phyloP scores from a whole-genome alignment of 768 basidiomycete species.

The Hericium erinaceus region DNA sequence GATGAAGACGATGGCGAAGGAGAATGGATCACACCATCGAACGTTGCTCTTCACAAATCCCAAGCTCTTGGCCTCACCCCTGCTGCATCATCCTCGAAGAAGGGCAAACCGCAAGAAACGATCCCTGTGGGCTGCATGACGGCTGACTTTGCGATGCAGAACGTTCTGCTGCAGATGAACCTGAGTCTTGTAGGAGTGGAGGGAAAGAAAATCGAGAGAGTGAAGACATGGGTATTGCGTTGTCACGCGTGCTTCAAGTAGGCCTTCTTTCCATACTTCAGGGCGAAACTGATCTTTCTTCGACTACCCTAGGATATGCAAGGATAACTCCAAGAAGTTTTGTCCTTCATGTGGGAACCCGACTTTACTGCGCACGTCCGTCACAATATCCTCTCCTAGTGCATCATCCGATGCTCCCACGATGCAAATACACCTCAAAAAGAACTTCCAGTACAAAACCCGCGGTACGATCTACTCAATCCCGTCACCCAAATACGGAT shows the following conservation, averaged over 20 bases:
- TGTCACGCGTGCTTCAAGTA: conserved; percentile 99
- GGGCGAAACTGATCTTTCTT: conserved; percentile 1
- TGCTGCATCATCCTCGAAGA: conserved; percentile 27
- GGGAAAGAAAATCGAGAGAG: conserved; percentile 81
- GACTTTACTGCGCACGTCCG: conserved; percentile 82
- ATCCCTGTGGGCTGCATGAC: conserved; percentile 90
- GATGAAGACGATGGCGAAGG: conserved; percentile 79
- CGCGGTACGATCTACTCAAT: conserved; percentile 92
- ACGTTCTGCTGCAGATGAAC: conserved; percentile 91
- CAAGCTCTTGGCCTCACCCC: conserved; percentile 78
- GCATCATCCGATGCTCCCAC: conserved; percentile 51
- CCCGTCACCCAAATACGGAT: conserved; percentile 82
- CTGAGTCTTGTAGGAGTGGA: conserved; percentile 82
- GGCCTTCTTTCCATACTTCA: conserved; percentile 25
- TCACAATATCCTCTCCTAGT: conserved; percentile 66
- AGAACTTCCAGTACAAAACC: conserved; percentile 88
- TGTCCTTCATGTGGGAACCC: conserved; percentile 96
- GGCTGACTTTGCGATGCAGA: conserved; percentile 98
- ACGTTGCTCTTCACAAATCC: conserved; percentile 80
- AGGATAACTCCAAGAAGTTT: conserved; percentile 90
- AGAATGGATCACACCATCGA: conserved; percentile 95
- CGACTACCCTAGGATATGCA: conserved; percentile 64
- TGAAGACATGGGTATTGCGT: conserved; percentile 92
- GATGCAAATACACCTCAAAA: conserved; percentile 88
- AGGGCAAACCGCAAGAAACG: conserved; percentile 26